Evolutionary conservation across 1,284 basidiomycete species (phyloP).

Genomic region (Puccinia triticina): DNA sequence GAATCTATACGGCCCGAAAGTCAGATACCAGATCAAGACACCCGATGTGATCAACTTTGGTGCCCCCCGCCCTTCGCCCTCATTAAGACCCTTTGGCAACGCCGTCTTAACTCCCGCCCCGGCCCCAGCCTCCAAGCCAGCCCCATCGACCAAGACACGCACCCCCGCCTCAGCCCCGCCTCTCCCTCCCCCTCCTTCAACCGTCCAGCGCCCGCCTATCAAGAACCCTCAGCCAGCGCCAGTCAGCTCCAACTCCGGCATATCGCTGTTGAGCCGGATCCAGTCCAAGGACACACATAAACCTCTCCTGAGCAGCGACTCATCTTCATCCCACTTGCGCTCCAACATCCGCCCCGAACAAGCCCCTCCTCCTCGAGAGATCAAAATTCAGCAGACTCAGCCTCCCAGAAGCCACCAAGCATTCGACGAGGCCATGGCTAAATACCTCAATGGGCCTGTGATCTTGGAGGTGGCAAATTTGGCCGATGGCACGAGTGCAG

Average conservation of each 20-base stretch:
- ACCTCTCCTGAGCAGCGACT: neutral
- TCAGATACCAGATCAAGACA: neutral
- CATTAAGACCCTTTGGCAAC: slow-evolving; percentile 37
- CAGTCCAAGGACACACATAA: slow-evolving; percentile 8
- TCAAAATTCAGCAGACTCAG: slow-evolving; percentile 7
- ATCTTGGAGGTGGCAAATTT: slow-evolving; percentile 49
- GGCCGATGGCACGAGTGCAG: slow-evolving; percentile 45
- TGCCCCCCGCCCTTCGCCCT: slow-evolving; percentile 28
- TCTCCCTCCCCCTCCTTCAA: neutral
- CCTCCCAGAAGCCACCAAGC: slow-evolving; percentile 10
- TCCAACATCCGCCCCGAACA: neutral
- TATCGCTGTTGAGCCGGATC: slow-evolving; percentile 40
- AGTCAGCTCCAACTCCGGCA: slow-evolving; percentile 17
- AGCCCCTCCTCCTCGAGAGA: neutral
- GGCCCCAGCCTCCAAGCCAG: neutral
- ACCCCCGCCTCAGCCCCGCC: neutral
- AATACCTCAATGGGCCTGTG: slow-evolving; percentile 34
- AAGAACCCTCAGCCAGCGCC: neutral
- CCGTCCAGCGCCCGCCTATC: neutral
- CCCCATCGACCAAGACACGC: neutral
- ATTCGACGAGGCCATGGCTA: slow-evolving; percentile 25
- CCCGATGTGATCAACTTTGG: neutral
- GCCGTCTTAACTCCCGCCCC: neutral
- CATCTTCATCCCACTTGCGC: neutral
- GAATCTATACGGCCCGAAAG: slow-evolving; percentile 37